Evolutionary conservation across 2,329 filamentous ascomycete species (phyloP).

Genomic region (Curvularia sp.): DNA sequence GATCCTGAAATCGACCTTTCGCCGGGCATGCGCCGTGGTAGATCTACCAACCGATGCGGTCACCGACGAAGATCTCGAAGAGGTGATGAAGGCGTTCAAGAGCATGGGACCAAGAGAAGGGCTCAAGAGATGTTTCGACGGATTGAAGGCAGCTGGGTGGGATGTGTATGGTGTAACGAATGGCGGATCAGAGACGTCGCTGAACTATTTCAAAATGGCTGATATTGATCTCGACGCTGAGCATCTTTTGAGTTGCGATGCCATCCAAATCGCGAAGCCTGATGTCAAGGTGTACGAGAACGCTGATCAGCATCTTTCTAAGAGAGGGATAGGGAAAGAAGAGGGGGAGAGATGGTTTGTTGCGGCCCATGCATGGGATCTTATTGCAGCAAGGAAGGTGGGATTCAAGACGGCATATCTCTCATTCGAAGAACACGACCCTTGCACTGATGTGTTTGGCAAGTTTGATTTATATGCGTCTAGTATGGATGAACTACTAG

Average conservation of each 20-base stretch:
- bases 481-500: conserved; percentile 31
- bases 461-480: conserved; percentile 36
- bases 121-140: conserved; percentile 32
- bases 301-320: conserved; percentile 24
- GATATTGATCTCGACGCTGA: conserved; percentile 26
- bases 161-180: conserved; percentile 37
- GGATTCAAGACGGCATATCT: conserved; percentile 38
- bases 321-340: conserved; percentile 6
- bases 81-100: conserved; percentile 33
- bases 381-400: conserved; percentile 28
- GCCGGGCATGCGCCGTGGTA: conserved; percentile 28
- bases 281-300: conserved; percentile 32
- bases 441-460: conserved; percentile 33
- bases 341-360: conserved; percentile 35
- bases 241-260: conserved; percentile 34
- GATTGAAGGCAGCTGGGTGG: conserved; percentile 27
- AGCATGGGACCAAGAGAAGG: conserved; percentile 30
- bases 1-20: conserved; percentile 28
- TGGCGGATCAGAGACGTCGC: conserved; percentile 24
- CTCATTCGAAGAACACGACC: conserved; percentile 35
- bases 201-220: conserved; percentile 29
- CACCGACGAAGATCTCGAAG: conserved; percentile 27
- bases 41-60: conserved; percentile 27
- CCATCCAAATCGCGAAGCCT: conserved; percentile 30
- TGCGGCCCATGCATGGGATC: conserved; percentile 37